A percentile compares a stretch with the other conserved stretches of the same genome.
Conservation (phyloP, 2,329 filamentous ascomycete species). For the Cordyceps sp. region DNA sequence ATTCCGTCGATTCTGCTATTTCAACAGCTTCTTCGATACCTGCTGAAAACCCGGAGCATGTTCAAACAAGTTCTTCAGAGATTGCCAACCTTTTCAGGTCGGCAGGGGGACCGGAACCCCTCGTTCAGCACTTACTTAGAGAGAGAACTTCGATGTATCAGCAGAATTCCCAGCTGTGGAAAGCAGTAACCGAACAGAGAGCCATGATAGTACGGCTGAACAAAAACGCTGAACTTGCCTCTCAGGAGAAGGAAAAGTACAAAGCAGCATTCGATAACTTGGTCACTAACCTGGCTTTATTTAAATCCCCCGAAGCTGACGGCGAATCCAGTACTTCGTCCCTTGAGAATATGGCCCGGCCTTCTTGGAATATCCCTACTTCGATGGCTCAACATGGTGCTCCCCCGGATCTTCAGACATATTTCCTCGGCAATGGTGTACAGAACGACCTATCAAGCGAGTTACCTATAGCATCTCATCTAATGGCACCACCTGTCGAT, state of each 20-base stretch:
- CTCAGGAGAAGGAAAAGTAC: not conserved
- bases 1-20: too few relatives aligned
- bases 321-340: not conserved
- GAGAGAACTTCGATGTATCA: conserved; percentile 65
- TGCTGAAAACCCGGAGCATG: too few relatives aligned
- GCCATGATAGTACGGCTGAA: not conserved
- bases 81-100: conserved; percentile 64
- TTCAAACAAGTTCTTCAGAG: too few relatives aligned
- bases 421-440: too few relatives aligned
- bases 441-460: too few relatives aligned
- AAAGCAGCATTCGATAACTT: not conserved
- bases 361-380: not conserved
- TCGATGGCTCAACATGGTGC: too few relatives aligned
- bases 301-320: conserved; percentile 4
- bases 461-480: too few relatives aligned
- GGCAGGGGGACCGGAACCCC: conserved; percentile 76
- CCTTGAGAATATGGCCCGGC: not conserved
- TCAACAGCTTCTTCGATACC: too few relatives aligned
- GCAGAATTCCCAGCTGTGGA: not conserved
- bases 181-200: not conserved
- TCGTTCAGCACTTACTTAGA: conserved; percentile 74
- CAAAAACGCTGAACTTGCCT: not conserved
- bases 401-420: too few relatives aligned
- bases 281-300: conserved; percentile 4
- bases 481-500: too few relatives aligned